phyloP scores from a whole-genome alignment of 2,329 filamentous ascomycete genomes.

The Dothistroma pini region DNA sequence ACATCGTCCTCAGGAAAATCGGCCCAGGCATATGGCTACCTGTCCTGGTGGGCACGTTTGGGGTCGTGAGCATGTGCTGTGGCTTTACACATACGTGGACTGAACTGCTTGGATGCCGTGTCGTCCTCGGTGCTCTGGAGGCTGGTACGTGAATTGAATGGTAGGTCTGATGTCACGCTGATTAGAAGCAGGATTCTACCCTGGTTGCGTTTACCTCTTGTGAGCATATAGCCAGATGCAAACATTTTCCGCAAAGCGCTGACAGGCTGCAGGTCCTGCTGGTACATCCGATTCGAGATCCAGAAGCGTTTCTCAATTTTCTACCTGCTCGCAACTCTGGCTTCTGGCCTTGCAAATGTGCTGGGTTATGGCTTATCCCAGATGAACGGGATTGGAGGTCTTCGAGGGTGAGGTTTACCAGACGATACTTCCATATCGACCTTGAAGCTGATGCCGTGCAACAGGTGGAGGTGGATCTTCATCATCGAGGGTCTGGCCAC shows the following conservation, averaged over 20 bases:
- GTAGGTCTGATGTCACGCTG: neutral
- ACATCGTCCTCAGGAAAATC: slow-evolving; percentile 36
- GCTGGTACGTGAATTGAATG: slow-evolving; percentile 24
- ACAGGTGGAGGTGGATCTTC: slow-evolving; percentile 45
- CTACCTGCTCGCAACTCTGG: slow-evolving; percentile 14
- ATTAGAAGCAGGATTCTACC: slow-evolving; percentile 19
- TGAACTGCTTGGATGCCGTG: slow-evolving; percentile 30
- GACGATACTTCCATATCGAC: too few species aligned
- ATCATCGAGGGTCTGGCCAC: slow-evolving; percentile 45
- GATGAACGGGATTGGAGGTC: slow-evolving; percentile 41
- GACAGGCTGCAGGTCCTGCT: slow-evolving; percentile 6
- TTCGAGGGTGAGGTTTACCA: slow-evolving; percentile 24
- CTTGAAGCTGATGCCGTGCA: neutral
- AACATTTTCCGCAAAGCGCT: neutral
- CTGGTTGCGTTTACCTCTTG: slow-evolving; percentile 20
- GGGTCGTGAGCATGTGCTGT: slow-evolving; percentile 35
- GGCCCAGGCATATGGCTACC: slow-evolving; percentile 38
- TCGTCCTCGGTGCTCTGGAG: slow-evolving; percentile 35
- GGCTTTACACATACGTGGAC: slow-evolving; percentile 32
- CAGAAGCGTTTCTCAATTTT: slow-evolving; percentile 22
- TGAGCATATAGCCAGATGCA: neutral
- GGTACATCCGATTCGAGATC: slow-evolving; percentile 21
- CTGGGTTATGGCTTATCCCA: slow-evolving; percentile 17
- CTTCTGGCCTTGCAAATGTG: slow-evolving; percentile 19
- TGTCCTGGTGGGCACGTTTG: slow-evolving; percentile 37